These are phyloP conservation scores for Cordyceps tenuipes DNA, from an alignment of 2,329 filamentous ascomycete genomes.

Conservation along the genomic window DNA sequence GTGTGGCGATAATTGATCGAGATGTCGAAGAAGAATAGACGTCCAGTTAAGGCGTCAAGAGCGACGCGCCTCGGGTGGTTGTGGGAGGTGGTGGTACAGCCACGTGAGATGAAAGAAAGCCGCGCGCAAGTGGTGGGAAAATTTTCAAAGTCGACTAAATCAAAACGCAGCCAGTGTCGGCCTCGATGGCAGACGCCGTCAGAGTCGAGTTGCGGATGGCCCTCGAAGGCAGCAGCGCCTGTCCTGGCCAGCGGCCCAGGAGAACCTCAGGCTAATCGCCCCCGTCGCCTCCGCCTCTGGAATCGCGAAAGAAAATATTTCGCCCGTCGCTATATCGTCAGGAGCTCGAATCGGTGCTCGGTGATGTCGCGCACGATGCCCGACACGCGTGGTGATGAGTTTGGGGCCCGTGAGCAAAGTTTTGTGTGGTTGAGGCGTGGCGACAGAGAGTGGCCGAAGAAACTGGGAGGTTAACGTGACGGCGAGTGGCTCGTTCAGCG, in stretches of 20 bases:
- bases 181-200: slow-evolving; percentile 18
- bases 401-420: slow-evolving; percentile 28
- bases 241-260: slow-evolving; percentile 39
- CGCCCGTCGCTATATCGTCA: slow-evolving; percentile 28
- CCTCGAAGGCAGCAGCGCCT: slow-evolving; percentile 31
- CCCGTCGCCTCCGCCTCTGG: slow-evolving; percentile 37
- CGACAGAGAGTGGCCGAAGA: slow-evolving; percentile 32
- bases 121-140: slow-evolving; percentile 4
- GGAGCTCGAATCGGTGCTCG: slow-evolving; percentile 20
- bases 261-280: slow-evolving; percentile 37
- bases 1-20: slow-evolving; percentile 8
- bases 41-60: slow-evolving; percentile 16
- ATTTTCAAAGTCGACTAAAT: slow-evolving; percentile 17
- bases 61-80: slow-evolving; percentile 12
- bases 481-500: slow-evolving; percentile 21
- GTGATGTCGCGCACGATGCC: slow-evolving; percentile 34
- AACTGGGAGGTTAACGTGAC: slow-evolving; percentile 34
- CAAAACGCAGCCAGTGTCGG: slow-evolving; percentile 13
- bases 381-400: slow-evolving; percentile 46
- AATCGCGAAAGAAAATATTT: slow-evolving; percentile 29
- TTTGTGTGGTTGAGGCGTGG: slow-evolving; percentile 37
- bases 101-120: background rate
- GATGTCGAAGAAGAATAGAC: slow-evolving; percentile 11
- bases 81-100: background rate
- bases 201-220: slow-evolving; percentile 31